Evolutionary conservation across 1,139 yeast genomes (phyloP).

Genomic region (Candida buenavistaensis): DNA sequence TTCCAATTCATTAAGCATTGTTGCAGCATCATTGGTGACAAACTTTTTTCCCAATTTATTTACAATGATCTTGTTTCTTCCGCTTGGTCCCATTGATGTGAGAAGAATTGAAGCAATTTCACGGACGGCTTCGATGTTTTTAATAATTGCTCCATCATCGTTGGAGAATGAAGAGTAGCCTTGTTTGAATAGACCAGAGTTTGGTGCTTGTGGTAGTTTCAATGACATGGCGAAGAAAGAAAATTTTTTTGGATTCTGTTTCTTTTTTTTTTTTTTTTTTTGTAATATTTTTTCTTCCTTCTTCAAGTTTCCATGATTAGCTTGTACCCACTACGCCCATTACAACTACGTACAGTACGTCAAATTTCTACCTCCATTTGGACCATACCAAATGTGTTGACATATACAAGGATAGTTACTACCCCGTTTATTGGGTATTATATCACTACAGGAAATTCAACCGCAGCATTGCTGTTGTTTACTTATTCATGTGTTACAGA

Average conservation of each 20-base stretch:
- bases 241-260: conserved; percentile 1
- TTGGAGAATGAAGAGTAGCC: conserved; percentile 89
- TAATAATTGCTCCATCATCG: conserved; percentile 91
- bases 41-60: conserved; percentile 79
- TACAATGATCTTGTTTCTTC: conserved; percentile 92
- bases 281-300: too few relatives aligned
- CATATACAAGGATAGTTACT: conserved; percentile 71
- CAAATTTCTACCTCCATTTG: conserved; percentile 6
- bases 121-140: conserved; percentile 92
- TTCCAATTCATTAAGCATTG: conserved; percentile 89
- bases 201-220: conserved; percentile 90
- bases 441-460: conserved; percentile 60
- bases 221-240: conserved; percentile 60
- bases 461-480: conserved; percentile 69
- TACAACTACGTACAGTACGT: too few relatives aligned
- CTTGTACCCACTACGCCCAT: too few relatives aligned
- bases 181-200: conserved; percentile 89
- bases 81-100: conserved; percentile 97
- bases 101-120: conserved; percentile 90
- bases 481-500: conserved; percentile 88
- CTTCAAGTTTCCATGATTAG: too few relatives aligned
- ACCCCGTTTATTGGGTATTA: conserved; percentile 86
- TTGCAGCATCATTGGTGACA: conserved; percentile 95
- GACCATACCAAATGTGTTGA: conserved; percentile 82
- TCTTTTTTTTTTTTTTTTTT: conserved; percentile 1